phyloP scores from a whole-genome alignment of 2,329 filamentous ascomycete species.

The Gyromitra esculenta region DNA sequence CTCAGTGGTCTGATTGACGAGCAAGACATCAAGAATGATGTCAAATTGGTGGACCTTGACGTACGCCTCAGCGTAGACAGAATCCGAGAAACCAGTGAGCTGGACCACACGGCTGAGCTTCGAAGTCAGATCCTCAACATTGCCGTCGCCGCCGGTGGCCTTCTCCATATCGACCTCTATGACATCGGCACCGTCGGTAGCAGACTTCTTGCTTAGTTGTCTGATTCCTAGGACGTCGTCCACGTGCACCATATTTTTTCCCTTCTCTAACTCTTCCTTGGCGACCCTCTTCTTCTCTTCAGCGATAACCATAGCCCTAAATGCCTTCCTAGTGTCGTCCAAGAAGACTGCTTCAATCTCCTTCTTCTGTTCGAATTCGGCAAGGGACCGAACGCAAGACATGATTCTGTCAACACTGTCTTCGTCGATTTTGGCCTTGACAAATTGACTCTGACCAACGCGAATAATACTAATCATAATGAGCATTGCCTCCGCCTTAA shows the following conservation, averaged over 20 bases:
- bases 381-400: conserved; percentile 91
- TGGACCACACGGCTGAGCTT: conserved; percentile 97
- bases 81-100: conserved; percentile 96
- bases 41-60: conserved; percentile 99
- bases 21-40: conserved; percentile 92
- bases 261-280: conserved; percentile 90
- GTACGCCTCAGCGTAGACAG: conserved; percentile 98
- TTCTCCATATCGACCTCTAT: conserved; percentile 90
- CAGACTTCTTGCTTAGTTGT: conserved; percentile 91
- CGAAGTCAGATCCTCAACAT: conserved; percentile 84
- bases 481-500: conserved; percentile 96
- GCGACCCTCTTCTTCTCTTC: conserved; percentile 98
- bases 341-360: conserved; percentile 92
- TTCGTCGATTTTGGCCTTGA: conserved; percentile 96
- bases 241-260: conserved; percentile 92
- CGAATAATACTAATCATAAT: conserved; percentile 99
- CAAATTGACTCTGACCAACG: conserved; percentile 97
- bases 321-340: conserved; percentile 93
- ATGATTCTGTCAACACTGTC: conserved; percentile 99
- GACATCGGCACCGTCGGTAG: conserved; percentile 81
- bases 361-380: conserved; percentile 88
- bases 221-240: conserved; percentile 94
- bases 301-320: conserved; percentile 94
- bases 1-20: conserved; percentile 97
- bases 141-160: conserved; percentile 88